A percentile compares a stretch with the other conserved stretches of the same genome.
Conservation (phyloP, 225 moss, liverwort and hornwort genomes). For the Antitrichia curtipendula region DNA sequence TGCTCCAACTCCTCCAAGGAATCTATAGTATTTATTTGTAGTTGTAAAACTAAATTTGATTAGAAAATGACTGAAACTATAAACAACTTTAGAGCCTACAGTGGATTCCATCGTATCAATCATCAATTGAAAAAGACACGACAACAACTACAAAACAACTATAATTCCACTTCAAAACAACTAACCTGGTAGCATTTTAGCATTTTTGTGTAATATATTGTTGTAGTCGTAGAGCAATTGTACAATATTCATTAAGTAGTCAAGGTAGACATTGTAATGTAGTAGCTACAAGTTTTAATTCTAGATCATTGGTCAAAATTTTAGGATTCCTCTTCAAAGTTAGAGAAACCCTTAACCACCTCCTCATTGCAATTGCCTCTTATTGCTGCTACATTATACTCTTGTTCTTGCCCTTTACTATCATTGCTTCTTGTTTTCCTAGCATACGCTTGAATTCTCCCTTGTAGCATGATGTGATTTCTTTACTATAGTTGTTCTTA, state of each 20-base stretch:
- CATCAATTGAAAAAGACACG: neutral
- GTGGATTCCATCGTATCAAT: neutral
- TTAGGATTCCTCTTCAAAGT: too few relatives aligned
- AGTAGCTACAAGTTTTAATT: neutral
- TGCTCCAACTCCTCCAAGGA: too few relatives aligned
- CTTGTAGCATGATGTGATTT: too few relatives aligned
- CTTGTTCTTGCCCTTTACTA: too few relatives aligned
- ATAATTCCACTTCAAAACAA: neutral
- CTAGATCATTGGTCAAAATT: neutral
- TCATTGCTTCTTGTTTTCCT: too few relatives aligned
- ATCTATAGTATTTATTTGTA: rapidly evolving
- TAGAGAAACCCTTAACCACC: too few relatives aligned
- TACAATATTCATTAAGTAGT: neutral
- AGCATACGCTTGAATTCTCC: too few relatives aligned
- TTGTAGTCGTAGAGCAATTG: neutral
- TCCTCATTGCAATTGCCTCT: too few relatives aligned
- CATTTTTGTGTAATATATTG: neutral
- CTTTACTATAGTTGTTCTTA: neutral
- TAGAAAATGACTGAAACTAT: too few relatives aligned
- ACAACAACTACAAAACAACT: neutral
- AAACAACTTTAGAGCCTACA: neutral
- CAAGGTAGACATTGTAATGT: neutral
- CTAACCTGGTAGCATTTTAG: neutral
- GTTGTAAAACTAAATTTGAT: too few relatives aligned
- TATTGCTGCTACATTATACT: too few relatives aligned